Evolutionary conservation across 495 filamentous ascomycete genomes (phyloP).

Genomic region (Penicillium macrosclerotiorum): DNA sequence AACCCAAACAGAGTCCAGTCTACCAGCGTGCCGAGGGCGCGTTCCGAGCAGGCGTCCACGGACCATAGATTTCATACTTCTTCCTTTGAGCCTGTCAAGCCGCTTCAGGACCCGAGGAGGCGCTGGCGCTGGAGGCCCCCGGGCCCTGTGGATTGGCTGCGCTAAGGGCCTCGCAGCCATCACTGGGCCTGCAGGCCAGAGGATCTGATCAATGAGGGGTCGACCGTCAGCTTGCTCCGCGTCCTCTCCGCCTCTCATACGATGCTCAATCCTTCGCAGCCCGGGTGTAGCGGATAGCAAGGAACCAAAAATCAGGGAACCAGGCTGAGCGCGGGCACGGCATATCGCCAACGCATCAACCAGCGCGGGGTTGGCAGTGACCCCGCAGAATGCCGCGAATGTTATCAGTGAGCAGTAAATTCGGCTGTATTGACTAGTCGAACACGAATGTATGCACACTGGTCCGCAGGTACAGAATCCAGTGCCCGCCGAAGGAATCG

Average conservation of each 20-base stretch:
- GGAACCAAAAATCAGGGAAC: constrained; percentile 19
- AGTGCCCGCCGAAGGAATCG: constrained; percentile 2
- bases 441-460: constrained; percentile 9
- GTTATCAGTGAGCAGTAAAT: not conserved
- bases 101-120: no score
- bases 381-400: constrained; percentile 14
- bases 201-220: not conserved
- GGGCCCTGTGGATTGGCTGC: not conserved
- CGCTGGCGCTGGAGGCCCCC: no score
- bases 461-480: constrained; percentile 15
- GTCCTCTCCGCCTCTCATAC: not conserved
- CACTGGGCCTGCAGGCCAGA: not conserved
- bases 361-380: constrained; percentile 24
- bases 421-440: not conserved
- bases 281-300: constrained; percentile 15
- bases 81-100: no score
- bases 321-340: constrained; percentile 18
- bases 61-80: no score
- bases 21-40: no score
- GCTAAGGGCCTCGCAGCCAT: constrained; percentile 2
- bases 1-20: no score
- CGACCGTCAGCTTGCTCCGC: not conserved
- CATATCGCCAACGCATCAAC: constrained; percentile 31
- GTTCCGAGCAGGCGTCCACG: no score
- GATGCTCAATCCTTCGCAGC: not conserved